Conservation (phyloP, 192 early-diverging fungal genomes). For the Backusella tarrabulga region DNA sequence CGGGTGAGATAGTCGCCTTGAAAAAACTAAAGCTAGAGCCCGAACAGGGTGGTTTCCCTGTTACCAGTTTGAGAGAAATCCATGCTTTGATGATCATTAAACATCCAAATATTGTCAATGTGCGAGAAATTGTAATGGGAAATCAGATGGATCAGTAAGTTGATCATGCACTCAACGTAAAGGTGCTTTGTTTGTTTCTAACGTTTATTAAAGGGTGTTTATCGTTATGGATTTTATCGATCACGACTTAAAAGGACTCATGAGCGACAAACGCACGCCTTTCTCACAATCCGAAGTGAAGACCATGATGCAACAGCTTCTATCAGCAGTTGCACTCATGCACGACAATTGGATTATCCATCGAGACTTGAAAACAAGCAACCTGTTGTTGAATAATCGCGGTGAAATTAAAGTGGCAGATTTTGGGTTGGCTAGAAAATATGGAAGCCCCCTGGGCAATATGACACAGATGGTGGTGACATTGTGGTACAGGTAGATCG, state of each 20-base stretch:
- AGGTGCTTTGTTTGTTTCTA: background rate
- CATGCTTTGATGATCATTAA: slow-evolving; percentile 72
- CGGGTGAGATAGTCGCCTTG: slow-evolving; percentile 66
- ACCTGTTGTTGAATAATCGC: slow-evolving; percentile 58
- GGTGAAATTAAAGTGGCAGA: slow-evolving; percentile 68
- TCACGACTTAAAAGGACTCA: slow-evolving; percentile 89
- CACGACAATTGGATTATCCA: slow-evolving; percentile 73
- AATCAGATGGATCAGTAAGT: slow-evolving; percentile 57
- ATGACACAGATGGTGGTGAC: slow-evolving; percentile 70
- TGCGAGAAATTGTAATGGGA: slow-evolving; percentile 76
- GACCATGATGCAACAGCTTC: slow-evolving; percentile 68
- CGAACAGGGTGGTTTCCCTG: slow-evolving; percentile 72
- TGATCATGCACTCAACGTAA: background rate
- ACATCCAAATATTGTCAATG: slow-evolving; percentile 83
- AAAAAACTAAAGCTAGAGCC: slow-evolving; percentile 59
- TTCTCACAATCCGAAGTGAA: slow-evolving; percentile 89
- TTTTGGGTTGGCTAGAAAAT: slow-evolving; percentile 66
- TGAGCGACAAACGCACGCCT: slow-evolving; percentile 77
- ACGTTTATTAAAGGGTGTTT: slow-evolving; percentile 67
- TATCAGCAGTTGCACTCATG: slow-evolving; percentile 59
- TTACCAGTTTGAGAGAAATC: slow-evolving; percentile 78
- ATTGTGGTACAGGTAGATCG: slow-evolving; percentile 63
- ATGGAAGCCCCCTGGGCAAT: slow-evolving; percentile 59
- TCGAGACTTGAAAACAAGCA: slow-evolving; percentile 67
- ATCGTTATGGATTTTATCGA: slow-evolving; percentile 99